phyloP scores from a whole-genome alignment of 1,284 basidiomycete genomes.

The Fomitopsis betulina region DNA sequence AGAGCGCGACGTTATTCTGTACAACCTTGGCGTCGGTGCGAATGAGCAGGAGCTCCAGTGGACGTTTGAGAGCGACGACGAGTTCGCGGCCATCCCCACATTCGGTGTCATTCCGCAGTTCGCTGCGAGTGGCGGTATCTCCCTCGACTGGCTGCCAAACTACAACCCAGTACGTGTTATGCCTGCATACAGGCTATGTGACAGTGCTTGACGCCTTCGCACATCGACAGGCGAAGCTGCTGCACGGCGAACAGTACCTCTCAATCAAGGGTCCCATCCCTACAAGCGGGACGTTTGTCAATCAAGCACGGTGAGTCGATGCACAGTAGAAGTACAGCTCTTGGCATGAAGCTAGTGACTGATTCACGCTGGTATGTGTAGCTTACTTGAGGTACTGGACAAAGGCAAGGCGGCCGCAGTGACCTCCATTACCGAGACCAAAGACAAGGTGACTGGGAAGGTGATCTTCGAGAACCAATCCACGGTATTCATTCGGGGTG shows the following conservation, averaged over 20 bases:
- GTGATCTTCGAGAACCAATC: slow-evolving; percentile 91
- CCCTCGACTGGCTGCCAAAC: slow-evolving; percentile 88
- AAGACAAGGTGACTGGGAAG: slow-evolving; percentile 75
- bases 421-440: slow-evolving; percentile 74
- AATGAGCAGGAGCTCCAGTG: slow-evolving; percentile 90
- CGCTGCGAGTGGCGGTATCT: slow-evolving; percentile 53
- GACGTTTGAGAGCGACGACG: slow-evolving; percentile 87
- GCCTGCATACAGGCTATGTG: neutral
- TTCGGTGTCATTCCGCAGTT: slow-evolving; percentile 98
- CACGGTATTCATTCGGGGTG: slow-evolving; percentile 90
- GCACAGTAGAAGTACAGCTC: neutral
- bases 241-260: slow-evolving; percentile 97
- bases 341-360: neutral
- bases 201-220: slow-evolving; percentile 1
- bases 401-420: slow-evolving; percentile 93
- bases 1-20: slow-evolving; percentile 91
- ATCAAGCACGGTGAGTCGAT: slow-evolving; percentile 57
- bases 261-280: slow-evolving; percentile 87
- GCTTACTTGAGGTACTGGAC: slow-evolving; percentile 77
- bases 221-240: slow-evolving; percentile 75
- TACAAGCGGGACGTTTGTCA: slow-evolving; percentile 81
- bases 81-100: slow-evolving; percentile 86
- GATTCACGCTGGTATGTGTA: slow-evolving; percentile 21
- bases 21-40: slow-evolving; percentile 96
- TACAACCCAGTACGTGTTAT: slow-evolving; percentile 75